Base-by-base conservation (phyloP, 441 rosid genomes). In the Kokia cookei region DNA sequence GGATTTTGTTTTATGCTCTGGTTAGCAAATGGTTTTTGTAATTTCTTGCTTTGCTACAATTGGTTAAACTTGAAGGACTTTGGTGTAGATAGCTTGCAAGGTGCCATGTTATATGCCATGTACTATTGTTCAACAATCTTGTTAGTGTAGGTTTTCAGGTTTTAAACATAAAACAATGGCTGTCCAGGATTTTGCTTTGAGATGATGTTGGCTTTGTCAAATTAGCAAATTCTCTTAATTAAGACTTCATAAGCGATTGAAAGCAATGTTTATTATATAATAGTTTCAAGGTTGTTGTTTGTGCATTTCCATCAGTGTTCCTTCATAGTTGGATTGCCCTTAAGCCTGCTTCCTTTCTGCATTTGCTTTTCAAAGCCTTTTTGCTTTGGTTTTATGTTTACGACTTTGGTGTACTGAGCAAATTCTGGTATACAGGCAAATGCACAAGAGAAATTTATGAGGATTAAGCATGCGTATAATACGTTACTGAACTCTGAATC, bases 361-460 rank as follows among this genome's bases (percentile, higher is more conserved):
- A 19, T 61, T 61, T 61, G 13, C 43, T 42, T 61, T 26, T 47
- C 14, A 27, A 47, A 15, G 14, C 22, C 27, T 66, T 26, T 26
- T 14, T 47, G 55, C 17, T 65, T 24, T 45, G 26, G 17, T 54
- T 63, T 45, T 43, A 65, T 73, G 32, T 65, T 47, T 19, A 50
- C 69, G 26, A 51, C 54, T 69, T 63, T 15, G 64, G 32, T 59
- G 13, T 67, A 59, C 68, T 62, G 40, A 75, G 65, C 29, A 2
- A 29, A 71, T 57, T 75, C 70, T 75, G 84, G 80, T 80, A 55
- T 66, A 32, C 82, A 96, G 98, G 82, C 84, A 72, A 91, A 92
- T 86, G 97, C 97, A 15, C 91, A 93, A 79, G 97, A 93, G 82
- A 89, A 89, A 82, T 93, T 95, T 84, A 81, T 95, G 97, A 90